phyloP scores from a whole-genome alignment of 1,139 yeast genomes.

The Taphrina deformans region DNA sequence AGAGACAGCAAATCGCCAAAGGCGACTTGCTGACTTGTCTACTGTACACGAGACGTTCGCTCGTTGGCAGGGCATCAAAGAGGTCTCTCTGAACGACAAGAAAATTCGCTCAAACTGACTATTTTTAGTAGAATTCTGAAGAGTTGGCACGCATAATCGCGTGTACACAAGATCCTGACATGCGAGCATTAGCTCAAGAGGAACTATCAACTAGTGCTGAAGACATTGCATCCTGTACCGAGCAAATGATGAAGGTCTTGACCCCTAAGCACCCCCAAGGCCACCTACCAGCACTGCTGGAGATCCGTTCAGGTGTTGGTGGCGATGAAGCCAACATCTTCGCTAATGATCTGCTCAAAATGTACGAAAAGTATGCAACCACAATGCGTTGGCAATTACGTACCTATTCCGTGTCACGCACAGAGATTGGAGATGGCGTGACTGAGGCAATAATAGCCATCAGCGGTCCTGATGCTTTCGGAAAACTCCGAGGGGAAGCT shows the following conservation, averaged over 20 bases:
- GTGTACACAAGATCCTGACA: constrained; percentile 18
- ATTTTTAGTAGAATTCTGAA: neutral
- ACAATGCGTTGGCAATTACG: constrained; percentile 65
- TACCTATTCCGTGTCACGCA: constrained; percentile 51
- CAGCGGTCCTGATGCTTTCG: constrained; percentile 75
- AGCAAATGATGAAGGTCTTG: constrained; percentile 57
- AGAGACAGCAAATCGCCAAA: constrained; percentile 26
- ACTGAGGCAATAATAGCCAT: constrained; percentile 75
- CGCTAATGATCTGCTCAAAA: constrained; percentile 71
- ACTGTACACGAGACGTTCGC: constrained; percentile 4
- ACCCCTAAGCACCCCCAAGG: constrained; percentile 77
- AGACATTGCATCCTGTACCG: constrained; percentile 41
- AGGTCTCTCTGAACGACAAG: neutral
- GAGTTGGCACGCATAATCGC: constrained; percentile 1
- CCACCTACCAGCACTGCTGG: constrained; percentile 76
- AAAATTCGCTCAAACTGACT: neutral
- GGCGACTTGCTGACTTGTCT: constrained; percentile 5
- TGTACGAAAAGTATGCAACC: constrained; percentile 77
- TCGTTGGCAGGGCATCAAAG: neutral
- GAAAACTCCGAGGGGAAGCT: constrained; percentile 73
- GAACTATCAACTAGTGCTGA: constrained; percentile 4
- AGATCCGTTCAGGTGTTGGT: constrained; percentile 93
- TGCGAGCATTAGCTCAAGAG: constrained; percentile 20
- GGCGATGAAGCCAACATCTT: constrained; percentile 91
- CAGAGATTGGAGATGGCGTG: constrained; percentile 59